Percentiles rank a stretch among this genome's conserved stretches.
These are phyloP conservation scores for Hypoxylon sp. DNA, from an alignment of 2,329 filamentous ascomycete species.

Conservation along the genomic window DNA sequence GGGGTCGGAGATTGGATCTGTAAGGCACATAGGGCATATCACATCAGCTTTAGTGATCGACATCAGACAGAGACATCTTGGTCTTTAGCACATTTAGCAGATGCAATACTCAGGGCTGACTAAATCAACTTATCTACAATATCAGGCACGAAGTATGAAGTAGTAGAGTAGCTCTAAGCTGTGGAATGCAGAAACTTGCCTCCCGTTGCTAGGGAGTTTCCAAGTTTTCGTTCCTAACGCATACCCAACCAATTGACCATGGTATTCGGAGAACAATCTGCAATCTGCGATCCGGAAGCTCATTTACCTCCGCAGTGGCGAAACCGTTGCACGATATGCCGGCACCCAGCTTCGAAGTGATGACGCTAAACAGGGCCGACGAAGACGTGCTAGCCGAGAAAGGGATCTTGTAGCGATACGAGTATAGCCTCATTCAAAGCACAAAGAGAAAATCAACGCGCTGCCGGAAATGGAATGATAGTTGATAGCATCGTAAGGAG, in stretches of 20 bases:
- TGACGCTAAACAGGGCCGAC: slow-evolving; percentile 21
- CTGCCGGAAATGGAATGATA: slow-evolving; percentile 9
- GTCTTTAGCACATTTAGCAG: not conserved
- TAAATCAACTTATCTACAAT: slow-evolving; percentile 13
- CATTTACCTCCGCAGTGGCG: slow-evolving; percentile 12
- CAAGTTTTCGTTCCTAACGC: not conserved
- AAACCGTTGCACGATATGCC: slow-evolving; percentile 1
- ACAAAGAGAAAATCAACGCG: not conserved
- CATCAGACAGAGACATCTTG: slow-evolving; percentile 1
- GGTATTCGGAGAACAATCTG: no score
- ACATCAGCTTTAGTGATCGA: slow-evolving; percentile 23
- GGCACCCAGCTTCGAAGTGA: slow-evolving; percentile 12
- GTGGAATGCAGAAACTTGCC: slow-evolving; percentile 7
- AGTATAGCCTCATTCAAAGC: slow-evolving; percentile 4
- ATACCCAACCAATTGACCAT: slow-evolving; percentile 8
- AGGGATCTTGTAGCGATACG: slow-evolving; percentile 16
- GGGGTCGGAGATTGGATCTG: slow-evolving; percentile 31
- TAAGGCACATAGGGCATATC: slow-evolving; percentile 22
- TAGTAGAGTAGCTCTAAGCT: not conserved
- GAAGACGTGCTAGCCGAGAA: slow-evolving; percentile 35
- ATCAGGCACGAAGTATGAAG: not conserved
- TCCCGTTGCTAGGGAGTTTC: slow-evolving; percentile 7
- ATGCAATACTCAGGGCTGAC: slow-evolving; percentile 10
- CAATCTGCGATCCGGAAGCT: slow-evolving; percentile 8
- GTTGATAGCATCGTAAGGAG: not conserved